phyloP scores from a whole-genome alignment of 176 grass and related monocot species.

The Oryza glaberrima region DNA sequence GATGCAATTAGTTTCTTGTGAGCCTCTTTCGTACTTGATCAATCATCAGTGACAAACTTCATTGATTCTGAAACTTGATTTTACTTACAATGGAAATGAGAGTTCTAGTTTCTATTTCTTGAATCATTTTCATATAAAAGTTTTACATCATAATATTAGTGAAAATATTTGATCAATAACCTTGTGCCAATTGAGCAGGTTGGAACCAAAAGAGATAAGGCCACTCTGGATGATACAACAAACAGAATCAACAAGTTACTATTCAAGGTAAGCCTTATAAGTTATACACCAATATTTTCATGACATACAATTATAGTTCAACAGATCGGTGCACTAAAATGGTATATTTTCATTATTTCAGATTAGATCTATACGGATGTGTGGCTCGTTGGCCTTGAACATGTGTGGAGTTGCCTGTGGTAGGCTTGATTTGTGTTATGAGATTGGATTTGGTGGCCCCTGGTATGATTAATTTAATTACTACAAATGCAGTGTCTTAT shows the following conservation, averaged over 20 bases:
- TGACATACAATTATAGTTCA: conserved; percentile 3
- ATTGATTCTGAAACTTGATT: neutral
- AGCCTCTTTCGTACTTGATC: neutral
- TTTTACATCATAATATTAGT: neutral
- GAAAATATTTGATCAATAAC: conserved; percentile 27
- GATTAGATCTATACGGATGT: conserved; percentile 95
- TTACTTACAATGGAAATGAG: neutral
- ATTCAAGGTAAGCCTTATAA: conserved; percentile 70
- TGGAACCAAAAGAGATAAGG: conserved; percentile 75
- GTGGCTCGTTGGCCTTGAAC: conserved; percentile 87
- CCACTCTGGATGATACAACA: conserved; percentile 76
- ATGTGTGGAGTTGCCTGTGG: conserved; percentile 94
- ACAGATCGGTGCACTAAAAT: conserved; percentile 15
- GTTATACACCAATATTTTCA: conserved; percentile 15
- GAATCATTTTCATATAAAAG: neutral
- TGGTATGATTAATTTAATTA: conserved; percentile 55
- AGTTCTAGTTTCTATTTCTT: neutral
- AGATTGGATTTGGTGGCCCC: conserved; percentile 94
- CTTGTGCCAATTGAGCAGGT: conserved; percentile 54
- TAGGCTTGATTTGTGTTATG: conserved; percentile 95
- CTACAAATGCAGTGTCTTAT: neutral
- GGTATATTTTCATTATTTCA: conserved; percentile 43
- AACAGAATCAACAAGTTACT: conserved; percentile 87
- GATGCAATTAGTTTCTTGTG: conserved; percentile 12
- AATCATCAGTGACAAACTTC: neutral